These are phyloP conservation scores for Astragalus glycyphyllos DNA, from an alignment of 306 rosid species.

Conservation along the genomic window DNA sequence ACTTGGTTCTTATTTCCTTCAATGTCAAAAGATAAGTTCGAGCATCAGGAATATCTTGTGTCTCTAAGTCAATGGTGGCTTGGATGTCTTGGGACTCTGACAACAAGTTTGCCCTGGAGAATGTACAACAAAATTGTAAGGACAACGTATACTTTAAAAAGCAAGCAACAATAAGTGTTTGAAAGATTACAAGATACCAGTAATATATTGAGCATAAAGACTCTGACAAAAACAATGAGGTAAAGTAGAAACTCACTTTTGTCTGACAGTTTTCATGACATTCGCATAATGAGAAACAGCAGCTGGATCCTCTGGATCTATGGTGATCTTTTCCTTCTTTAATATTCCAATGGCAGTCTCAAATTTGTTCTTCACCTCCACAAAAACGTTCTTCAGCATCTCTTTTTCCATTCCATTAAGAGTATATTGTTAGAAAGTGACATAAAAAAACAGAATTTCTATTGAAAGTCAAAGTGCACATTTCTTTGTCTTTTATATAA, in stretches of 20 bases:
- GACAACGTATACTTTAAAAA: slow-evolving; percentile 1
- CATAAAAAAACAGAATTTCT: neutral
- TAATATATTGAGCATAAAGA: slow-evolving; percentile 23
- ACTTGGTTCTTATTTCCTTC: slow-evolving; percentile 86
- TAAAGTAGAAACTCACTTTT: slow-evolving; percentile 70
- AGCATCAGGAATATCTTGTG: slow-evolving; percentile 90
- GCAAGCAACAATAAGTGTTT: neutral
- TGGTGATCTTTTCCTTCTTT: slow-evolving; percentile 88
- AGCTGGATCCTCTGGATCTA: slow-evolving; percentile 85
- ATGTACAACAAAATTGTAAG: slow-evolving; percentile 34
- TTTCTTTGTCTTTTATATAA: neutral
- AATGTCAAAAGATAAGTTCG: slow-evolving; percentile 78
- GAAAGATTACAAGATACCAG: slow-evolving; percentile 5
- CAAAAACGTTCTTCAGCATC: slow-evolving; percentile 83
- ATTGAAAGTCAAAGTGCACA: neutral
- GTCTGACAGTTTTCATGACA: slow-evolving; percentile 86
- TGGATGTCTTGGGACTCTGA: slow-evolving; percentile 72
- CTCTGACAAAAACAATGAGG: slow-evolving; percentile 13
- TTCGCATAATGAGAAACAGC: slow-evolving; percentile 83
- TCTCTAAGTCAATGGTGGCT: slow-evolving; percentile 58
- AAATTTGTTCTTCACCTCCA: slow-evolving; percentile 82
- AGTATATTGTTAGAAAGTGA: slow-evolving; percentile 41
- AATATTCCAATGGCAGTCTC: slow-evolving; percentile 78
- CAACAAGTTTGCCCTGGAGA: slow-evolving; percentile 71
- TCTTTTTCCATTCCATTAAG: slow-evolving; percentile 54